Evolutionary conservation across 1,139 yeast species (phyloP).

Genomic region (Lodderomyces orthopsilosis): DNA sequence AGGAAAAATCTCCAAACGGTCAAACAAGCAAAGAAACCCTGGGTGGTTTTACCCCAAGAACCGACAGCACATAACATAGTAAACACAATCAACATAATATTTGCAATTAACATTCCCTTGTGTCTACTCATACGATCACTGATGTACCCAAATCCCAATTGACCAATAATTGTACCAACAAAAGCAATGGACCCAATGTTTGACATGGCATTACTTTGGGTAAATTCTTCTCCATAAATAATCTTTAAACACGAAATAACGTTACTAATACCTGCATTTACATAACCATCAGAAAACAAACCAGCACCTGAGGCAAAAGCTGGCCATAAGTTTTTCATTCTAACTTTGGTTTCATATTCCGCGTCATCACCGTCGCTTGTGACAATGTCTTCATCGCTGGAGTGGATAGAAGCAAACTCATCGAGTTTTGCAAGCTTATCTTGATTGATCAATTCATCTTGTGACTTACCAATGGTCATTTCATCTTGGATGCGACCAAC

Average conservation of each 20-base stretch:
- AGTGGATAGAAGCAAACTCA: background rate
- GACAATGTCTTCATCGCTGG: conserved; percentile 2
- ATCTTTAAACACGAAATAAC: conserved; percentile 65
- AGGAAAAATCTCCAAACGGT: conserved; percentile 83
- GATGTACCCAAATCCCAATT: conserved; percentile 71
- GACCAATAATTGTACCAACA: conserved; percentile 90
- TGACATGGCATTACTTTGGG: conserved; percentile 62
- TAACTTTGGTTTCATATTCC: conserved; percentile 19
- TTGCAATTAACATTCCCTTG: conserved; percentile 75
- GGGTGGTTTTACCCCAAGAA: conserved; percentile 69
- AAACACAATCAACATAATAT: conserved; percentile 67
- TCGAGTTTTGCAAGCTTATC: conserved; percentile 14
- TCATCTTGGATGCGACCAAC: conserved; percentile 20
- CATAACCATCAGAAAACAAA: conserved; percentile 85
- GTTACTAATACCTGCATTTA: conserved; percentile 77
- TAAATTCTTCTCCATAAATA: conserved; percentile 63
- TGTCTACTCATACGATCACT: conserved; percentile 80
- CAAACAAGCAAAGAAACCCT: conserved; percentile 77
- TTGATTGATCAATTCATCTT: conserved; percentile 22
- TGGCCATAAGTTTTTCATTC: conserved; percentile 53
- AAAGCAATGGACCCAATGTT: conserved; percentile 88
- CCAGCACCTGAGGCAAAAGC: conserved; percentile 90
- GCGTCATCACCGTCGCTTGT: conserved; percentile 13
- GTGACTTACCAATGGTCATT: conserved; percentile 24
- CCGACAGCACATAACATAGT: conserved; percentile 78